phyloP scores from a whole-genome alignment of 2,329 filamentous ascomycete genomes.

The Onygenales sp. region DNA sequence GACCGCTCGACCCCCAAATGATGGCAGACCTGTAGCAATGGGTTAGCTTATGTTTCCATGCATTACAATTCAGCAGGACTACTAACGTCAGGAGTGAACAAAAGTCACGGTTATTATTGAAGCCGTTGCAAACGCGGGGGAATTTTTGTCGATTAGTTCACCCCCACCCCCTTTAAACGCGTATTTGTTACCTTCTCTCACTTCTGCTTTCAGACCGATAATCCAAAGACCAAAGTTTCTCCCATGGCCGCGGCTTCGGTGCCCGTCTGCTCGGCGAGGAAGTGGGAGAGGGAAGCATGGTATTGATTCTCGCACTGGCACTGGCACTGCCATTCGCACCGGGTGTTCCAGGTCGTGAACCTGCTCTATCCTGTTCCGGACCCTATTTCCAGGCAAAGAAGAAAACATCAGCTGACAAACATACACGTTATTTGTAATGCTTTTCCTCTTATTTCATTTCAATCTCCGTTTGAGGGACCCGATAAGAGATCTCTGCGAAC shows the following conservation, averaged over 20 bases:
- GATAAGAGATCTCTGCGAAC: conserved; percentile 39
- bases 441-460: not conserved
- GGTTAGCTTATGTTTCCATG: too few relatives aligned
- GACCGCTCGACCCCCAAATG: too few relatives aligned
- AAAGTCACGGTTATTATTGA: too few relatives aligned
- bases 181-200: conserved; percentile 8
- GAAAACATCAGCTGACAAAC: conserved; percentile 9
- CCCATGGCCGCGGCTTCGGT: conserved; percentile 27
- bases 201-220: conserved; percentile 27
- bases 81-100: too few relatives aligned
- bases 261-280: conserved; percentile 18
- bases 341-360: conserved; percentile 13
- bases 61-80: too few relatives aligned
- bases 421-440: not conserved
- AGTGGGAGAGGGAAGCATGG: conserved; percentile 14
- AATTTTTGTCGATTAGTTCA: too few relatives aligned
- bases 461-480: conserved; percentile 24
- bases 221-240: conserved; percentile 35
- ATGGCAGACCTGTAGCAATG: too few relatives aligned
- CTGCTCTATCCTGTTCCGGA: not conserved
- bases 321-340: conserved; percentile 6
- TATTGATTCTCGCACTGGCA: not conserved
- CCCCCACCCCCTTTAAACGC: not conserved
- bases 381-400: conserved; percentile 8
- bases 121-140: too few relatives aligned